Percentiles rank a stretch among this genome's conserved stretches.
These are phyloP conservation scores for Candida sp. DNA, from an alignment of 1,139 yeast genomes.

Conservation along the genomic window DNA sequence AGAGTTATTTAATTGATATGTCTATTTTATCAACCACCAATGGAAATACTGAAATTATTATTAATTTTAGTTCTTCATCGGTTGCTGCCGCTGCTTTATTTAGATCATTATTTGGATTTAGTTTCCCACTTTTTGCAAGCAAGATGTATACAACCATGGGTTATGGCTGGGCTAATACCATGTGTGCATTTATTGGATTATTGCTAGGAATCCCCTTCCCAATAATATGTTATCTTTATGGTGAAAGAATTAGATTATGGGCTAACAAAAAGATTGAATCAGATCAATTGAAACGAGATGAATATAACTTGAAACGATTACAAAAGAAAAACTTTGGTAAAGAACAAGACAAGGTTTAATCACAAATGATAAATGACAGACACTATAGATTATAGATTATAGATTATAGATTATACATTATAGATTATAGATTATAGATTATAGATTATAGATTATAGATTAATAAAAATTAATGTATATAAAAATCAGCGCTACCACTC, in stretches of 20 bases:
- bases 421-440: no score
- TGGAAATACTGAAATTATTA: not conserved
- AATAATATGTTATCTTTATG: slow-evolving; percentile 36
- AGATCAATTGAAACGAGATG: slow-evolving; percentile 30
- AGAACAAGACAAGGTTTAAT: not conserved
- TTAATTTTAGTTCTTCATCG: slow-evolving; percentile 39
- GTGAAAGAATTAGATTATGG: slow-evolving; percentile 35
- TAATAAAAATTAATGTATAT: no score
- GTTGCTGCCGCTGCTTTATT: slow-evolving; percentile 49
- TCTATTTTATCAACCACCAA: slow-evolving; percentile 17
- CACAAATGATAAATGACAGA: not conserved
- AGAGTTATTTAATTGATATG: slow-evolving; percentile 44
- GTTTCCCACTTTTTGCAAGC: slow-evolving; percentile 41
- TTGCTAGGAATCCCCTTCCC: slow-evolving; percentile 44
- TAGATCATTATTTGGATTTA: slow-evolving; percentile 40
- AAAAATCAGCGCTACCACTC: not conserved
- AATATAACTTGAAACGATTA: slow-evolving; percentile 28
- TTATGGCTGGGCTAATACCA: slow-evolving; percentile 46
- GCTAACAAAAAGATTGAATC: slow-evolving; percentile 33
- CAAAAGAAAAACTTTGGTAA: slow-evolving; percentile 5
- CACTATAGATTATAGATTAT: not conserved
- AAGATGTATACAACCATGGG: slow-evolving; percentile 36
- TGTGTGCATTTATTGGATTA: slow-evolving; percentile 40
- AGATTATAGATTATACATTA: not conserved
- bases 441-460: no score